These are phyloP conservation scores for Conticribra guillardii DNA, from an alignment of 108 stramenopile genomes.

Conservation along the genomic window DNA sequence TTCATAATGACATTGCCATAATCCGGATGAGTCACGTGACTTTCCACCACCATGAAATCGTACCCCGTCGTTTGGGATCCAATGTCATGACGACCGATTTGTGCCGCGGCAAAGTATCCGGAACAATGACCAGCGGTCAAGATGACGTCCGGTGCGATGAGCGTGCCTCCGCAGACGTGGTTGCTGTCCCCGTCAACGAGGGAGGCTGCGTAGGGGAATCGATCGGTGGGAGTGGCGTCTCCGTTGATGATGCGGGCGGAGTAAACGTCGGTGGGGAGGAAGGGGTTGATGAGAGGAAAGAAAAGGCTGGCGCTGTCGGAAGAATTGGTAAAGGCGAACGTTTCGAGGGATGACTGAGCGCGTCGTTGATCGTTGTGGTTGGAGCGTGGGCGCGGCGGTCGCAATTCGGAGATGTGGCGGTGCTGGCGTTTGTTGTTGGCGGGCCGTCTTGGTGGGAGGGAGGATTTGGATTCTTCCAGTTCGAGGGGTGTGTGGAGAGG, in stretches of 20 bases:
- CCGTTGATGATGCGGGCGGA: slow-evolving; percentile 50
- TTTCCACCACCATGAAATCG: slow-evolving; percentile 35
- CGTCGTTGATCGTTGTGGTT: too few relatives aligned
- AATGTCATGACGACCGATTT: slow-evolving; percentile 29
- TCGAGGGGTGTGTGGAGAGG: not conserved
- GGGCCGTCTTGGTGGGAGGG: not conserved
- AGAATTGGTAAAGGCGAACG: not conserved
- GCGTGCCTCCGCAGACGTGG: slow-evolving; percentile 49
- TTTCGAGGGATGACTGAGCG: not conserved
- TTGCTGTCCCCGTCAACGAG: slow-evolving; percentile 4
- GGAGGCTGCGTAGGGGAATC: slow-evolving; percentile 53
- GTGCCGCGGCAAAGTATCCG: slow-evolving; percentile 20
- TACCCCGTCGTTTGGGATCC: not conserved
- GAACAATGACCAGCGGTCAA: slow-evolving; percentile 60
- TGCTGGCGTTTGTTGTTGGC: not conserved
- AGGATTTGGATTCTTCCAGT: not conserved
- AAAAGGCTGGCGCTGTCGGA: not conserved
- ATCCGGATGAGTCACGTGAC: slow-evolving; percentile 28
- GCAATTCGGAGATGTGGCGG: not conserved
- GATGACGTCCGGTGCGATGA: slow-evolving; percentile 61
- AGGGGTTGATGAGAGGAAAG: not conserved
- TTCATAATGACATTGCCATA: slow-evolving; percentile 33
- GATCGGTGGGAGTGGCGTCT: slow-evolving; percentile 19
- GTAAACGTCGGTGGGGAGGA: slow-evolving; percentile 7
- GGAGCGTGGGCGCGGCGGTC: too few relatives aligned